Conservation (phyloP, 2,329 filamentous ascomycete species). For the Sarocladiaceae sp. region DNA sequence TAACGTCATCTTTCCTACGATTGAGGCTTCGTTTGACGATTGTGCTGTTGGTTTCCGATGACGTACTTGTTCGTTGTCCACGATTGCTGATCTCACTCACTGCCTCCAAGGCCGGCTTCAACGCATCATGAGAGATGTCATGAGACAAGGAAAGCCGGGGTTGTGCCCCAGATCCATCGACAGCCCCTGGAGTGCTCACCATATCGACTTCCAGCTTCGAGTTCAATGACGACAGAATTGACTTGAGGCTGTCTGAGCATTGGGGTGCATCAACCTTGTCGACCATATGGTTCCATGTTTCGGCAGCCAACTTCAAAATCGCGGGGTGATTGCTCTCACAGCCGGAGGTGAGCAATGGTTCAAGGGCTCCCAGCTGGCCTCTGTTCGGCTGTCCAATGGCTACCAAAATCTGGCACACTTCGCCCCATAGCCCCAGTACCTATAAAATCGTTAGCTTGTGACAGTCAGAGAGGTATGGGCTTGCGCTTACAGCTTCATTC, state of each 20-base stretch:
- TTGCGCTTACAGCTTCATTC: slow-evolving; percentile 39
- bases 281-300: slow-evolving; percentile 68
- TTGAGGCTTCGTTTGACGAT: not conserved
- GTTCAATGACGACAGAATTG: slow-evolving; percentile 57
- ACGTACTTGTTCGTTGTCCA: not conserved
- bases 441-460: slow-evolving; percentile 27
- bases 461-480: not conserved
- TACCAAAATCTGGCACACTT: slow-evolving; percentile 36
- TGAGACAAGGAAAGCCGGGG: slow-evolving; percentile 5
- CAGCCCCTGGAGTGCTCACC: slow-evolving; percentile 35
- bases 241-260: slow-evolving; percentile 62
- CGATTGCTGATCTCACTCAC: not conserved
- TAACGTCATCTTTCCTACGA: not conserved
- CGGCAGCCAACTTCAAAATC: slow-evolving; percentile 46
- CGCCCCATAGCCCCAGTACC: slow-evolving; percentile 47
- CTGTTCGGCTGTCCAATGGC: slow-evolving; percentile 30
- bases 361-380: slow-evolving; percentile 47
- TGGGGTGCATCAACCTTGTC: slow-evolving; percentile 53
- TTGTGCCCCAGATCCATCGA: slow-evolving; percentile 32
- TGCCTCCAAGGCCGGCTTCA: not conserved
- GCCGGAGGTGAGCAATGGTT: slow-evolving; percentile 49
- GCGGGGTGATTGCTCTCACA: slow-evolving; percentile 54
- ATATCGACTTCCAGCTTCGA: slow-evolving; percentile 44
- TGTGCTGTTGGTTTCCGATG: not conserved
- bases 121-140: not conserved